phyloP scores from a whole-genome alignment of 768 basidiomycete species.

The Mycena pura region DNA sequence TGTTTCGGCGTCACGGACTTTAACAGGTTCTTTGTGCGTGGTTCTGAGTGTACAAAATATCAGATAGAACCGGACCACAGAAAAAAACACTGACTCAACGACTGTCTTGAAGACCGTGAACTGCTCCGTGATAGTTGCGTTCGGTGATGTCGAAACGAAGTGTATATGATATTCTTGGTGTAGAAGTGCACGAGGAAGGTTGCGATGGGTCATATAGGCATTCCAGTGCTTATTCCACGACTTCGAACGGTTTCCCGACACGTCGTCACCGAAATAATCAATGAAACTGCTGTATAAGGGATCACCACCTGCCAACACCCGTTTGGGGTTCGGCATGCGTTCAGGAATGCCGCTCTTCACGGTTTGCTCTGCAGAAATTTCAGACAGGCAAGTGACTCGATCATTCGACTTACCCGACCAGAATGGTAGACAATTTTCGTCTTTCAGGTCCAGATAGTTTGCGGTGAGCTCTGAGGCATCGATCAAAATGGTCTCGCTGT shows the following conservation, averaged over 20 bases:
- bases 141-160: constrained; percentile 48
- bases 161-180: constrained; percentile 46
- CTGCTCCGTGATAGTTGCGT: constrained; percentile 46
- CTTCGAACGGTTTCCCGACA: constrained; percentile 52
- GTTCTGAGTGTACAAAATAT: constrained; percentile 2
- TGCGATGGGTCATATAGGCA: constrained; percentile 44
- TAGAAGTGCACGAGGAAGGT: constrained; percentile 42
- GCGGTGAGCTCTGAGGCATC: not conserved
- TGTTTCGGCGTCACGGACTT: constrained; percentile 16
- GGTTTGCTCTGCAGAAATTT: not conserved
- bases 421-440: not conserved
- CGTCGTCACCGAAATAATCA: constrained; percentile 48
- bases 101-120: constrained; percentile 39
- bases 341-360: constrained; percentile 27
- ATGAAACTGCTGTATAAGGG: constrained; percentile 40
- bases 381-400: too few relatives aligned
- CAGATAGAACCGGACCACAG: constrained; percentile 12
- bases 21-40: not conserved
- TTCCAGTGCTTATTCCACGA: constrained; percentile 56
- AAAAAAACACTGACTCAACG: constrained; percentile 11
- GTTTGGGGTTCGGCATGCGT: constrained; percentile 44
- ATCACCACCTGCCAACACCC: constrained; percentile 36
- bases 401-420: too few relatives aligned
- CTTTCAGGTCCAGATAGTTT: constrained; percentile 13
- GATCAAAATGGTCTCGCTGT: not conserved